phyloP scores from a whole-genome alignment of 805 yeast species.

The Debaryomyces maramus region DNA sequence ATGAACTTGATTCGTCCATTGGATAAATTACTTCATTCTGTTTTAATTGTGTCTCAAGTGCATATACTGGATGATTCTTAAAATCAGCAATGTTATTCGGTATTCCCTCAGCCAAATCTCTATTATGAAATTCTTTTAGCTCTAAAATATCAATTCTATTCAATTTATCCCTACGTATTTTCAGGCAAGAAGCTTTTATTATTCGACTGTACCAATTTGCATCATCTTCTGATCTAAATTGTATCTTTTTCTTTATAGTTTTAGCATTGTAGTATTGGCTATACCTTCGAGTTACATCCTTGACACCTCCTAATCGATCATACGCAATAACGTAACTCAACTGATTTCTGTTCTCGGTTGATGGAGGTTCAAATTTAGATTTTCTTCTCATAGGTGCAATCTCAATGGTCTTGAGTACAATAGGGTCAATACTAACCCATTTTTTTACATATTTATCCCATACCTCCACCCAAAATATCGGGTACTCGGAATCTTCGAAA shows the following conservation, averaged over 20 bases:
- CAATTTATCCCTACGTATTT: conserved; percentile 14
- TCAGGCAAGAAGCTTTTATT: conserved; percentile 31
- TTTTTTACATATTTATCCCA: conserved; percentile 73
- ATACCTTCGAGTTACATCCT: conserved; percentile 87
- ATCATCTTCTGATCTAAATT: conserved; percentile 53
- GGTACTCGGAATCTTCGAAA: conserved; percentile 45
- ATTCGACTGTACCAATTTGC: conserved; percentile 61
- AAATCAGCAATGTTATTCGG: conserved; percentile 84
- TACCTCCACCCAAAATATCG: conserved; percentile 91
- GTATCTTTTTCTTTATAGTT: conserved; percentile 70
- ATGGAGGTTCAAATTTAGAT: conserved; percentile 73
- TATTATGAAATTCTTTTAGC: conserved; percentile 55
- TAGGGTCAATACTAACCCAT: conserved; percentile 89
- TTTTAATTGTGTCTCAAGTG: conserved; percentile 70
- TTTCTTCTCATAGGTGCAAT: conserved; percentile 51
- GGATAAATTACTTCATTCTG: conserved; percentile 73
- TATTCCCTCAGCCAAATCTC: conserved; percentile 77
- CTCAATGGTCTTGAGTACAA: conserved; percentile 63
- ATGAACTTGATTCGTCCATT: conserved; percentile 48
- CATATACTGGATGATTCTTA: conserved; percentile 83
- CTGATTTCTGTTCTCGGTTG: conserved; percentile 54
- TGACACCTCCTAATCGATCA: conserved; percentile 60
- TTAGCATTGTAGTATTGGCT: conserved; percentile 69
- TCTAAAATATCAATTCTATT: conserved; percentile 54
- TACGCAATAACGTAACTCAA: conserved; percentile 77